Conservation (phyloP, 2,329 filamentous ascomycete genomes). For the Camptophora hylomeconis region DNA sequence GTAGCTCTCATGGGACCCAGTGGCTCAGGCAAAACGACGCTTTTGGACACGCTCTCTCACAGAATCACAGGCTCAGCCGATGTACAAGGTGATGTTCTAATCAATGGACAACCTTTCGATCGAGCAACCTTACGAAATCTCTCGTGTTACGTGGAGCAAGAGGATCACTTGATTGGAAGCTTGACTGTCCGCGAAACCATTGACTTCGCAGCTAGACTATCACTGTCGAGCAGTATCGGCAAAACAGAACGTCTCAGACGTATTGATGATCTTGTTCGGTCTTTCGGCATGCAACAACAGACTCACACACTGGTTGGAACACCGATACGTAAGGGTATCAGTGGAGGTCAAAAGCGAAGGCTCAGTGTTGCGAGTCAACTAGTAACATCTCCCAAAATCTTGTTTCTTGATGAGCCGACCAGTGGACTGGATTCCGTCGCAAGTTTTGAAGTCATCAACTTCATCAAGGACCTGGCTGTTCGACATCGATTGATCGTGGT, state of each 20-base stretch:
- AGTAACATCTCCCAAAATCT: conserved; percentile 64
- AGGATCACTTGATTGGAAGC: conserved; percentile 70
- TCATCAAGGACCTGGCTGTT: conserved; percentile 53
- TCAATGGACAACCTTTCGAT: conserved; percentile 50
- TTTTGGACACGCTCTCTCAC: conserved; percentile 66
- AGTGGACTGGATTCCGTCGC: conserved; percentile 70
- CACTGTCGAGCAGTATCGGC: conserved; percentile 38
- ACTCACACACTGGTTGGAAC: conserved; percentile 65
- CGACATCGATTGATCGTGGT: conserved; percentile 54
- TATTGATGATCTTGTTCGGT: conserved; percentile 52
- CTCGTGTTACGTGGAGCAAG: conserved; percentile 73
- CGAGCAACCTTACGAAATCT: conserved; percentile 48
- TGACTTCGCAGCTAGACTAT: conserved; percentile 60
- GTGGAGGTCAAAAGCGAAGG: conserved; percentile 71
- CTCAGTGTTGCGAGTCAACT: conserved; percentile 69
- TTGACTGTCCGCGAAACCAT: conserved; percentile 71
- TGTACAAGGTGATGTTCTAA: conserved; percentile 40
- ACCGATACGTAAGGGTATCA: conserved; percentile 69
- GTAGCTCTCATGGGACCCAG: conserved; percentile 72
- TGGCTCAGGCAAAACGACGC: conserved; percentile 66
- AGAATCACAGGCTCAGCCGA: conserved; percentile 42
- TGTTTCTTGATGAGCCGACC: conserved; percentile 77
- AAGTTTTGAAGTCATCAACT: conserved; percentile 63
- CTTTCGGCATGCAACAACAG: conserved; percentile 62
- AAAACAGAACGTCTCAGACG: conserved; percentile 48